Conservation (phyloP, 352 stramenopile genomes). For the Globisporangium carolinianum region DNA sequence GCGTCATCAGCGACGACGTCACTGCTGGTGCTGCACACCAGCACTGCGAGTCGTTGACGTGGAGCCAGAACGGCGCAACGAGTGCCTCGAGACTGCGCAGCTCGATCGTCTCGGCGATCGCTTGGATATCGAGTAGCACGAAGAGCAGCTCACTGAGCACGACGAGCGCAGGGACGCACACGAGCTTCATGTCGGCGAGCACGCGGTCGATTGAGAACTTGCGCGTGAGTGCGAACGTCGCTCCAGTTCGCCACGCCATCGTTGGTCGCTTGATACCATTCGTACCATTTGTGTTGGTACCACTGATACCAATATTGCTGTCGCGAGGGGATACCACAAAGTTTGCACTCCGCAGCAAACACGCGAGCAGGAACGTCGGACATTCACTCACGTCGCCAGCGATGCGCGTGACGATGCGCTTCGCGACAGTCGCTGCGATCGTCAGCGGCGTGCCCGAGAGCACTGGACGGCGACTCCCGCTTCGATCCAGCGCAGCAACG, state of each 20-base stretch:
- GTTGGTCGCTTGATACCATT: background rate
- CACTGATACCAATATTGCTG: background rate
- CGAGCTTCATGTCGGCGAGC: conserved; percentile 27
- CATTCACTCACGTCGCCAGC: conserved; percentile 25
- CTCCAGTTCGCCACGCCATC: conserved; percentile 23
- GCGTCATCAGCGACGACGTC: conserved; percentile 2
- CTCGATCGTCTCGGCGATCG: conserved; percentile 17
- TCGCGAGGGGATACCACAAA: conserved; percentile 20
- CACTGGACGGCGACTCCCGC: background rate
- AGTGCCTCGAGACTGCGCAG: conserved; percentile 23
- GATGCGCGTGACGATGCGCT: conserved; percentile 36
- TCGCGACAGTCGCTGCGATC: conserved; percentile 21
- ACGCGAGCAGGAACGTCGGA: conserved; percentile 32
- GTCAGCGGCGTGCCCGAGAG: conserved; percentile 17
- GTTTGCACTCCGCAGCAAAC: conserved; percentile 32
- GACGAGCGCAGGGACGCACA: conserved; percentile 25
- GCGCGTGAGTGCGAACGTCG: conserved; percentile 34
- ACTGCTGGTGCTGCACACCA: background rate
- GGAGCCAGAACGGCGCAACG: conserved; percentile 48
- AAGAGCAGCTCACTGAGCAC: conserved; percentile 51
- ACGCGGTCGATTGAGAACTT: conserved; percentile 42
- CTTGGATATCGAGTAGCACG: conserved; percentile 28
- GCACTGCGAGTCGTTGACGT: conserved; percentile 1
- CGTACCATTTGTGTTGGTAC: too few relatives aligned
- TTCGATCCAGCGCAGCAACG: background rate